These are phyloP conservation scores for Elaeis oleifera DNA, from an alignment of 202 grass and related monocot genomes.

Conservation along the genomic window DNA sequence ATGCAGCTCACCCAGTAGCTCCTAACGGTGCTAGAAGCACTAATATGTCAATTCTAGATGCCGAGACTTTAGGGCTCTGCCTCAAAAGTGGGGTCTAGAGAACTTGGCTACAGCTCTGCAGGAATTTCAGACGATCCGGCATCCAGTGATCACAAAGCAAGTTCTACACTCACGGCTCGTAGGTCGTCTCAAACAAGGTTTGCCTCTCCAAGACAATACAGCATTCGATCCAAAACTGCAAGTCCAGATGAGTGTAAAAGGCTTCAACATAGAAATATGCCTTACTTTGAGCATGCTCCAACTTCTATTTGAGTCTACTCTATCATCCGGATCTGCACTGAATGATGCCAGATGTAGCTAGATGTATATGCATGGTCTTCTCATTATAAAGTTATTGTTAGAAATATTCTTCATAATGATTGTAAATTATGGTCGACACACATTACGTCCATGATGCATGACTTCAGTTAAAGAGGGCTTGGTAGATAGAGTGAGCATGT, in stretches of 20 bases:
- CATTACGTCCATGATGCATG: no score
- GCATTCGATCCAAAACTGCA: constrained; percentile 21
- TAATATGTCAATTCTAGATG: constrained; percentile 80
- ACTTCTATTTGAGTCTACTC: background rate
- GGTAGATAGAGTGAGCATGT: no score
- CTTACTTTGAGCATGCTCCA: constrained; percentile 36
- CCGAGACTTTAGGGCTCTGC: constrained; percentile 42
- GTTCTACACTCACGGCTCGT: constrained; percentile 51
- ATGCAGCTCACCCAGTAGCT: constrained; percentile 77
- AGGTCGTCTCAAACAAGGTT: constrained; percentile 55
- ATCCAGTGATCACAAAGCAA: constrained; percentile 48
- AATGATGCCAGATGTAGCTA: no score
- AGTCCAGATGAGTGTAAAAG: constrained; percentile 12
- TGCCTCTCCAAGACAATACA: constrained; percentile 15
- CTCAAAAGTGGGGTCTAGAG: constrained; percentile 23
- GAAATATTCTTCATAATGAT: no score
- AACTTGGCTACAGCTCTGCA: constrained; percentile 18
- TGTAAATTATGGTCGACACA: no score
- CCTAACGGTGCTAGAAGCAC: constrained; percentile 77
- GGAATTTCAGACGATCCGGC: constrained; percentile 47
- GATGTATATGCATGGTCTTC: no score
- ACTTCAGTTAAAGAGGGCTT: no score
- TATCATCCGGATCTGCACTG: no score
- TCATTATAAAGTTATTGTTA: no score
- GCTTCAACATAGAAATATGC: constrained; percentile 60